Evolutionary conservation across 495 filamentous ascomycete genomes (phyloP), one percentile per base, ranked within the genome.

Genomic region (Tetracladium marchalianum): DNA sequence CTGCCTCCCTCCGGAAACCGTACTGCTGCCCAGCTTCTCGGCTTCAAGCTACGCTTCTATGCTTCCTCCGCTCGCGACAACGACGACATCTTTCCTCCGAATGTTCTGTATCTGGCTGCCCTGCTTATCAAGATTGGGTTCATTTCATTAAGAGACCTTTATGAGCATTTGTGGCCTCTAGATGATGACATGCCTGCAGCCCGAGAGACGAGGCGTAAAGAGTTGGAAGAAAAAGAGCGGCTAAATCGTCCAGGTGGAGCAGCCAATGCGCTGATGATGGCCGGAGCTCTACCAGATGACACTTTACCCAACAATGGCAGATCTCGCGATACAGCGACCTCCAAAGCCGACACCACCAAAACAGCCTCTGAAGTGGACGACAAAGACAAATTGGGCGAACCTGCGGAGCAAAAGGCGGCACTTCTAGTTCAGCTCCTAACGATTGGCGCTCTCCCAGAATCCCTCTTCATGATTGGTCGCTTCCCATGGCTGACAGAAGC

Each of bases 1-100:
- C 62, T 89, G 13, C 89, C 89, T 12, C 86, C 90, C 1, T 67
- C 75, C 37, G 93, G 93, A 38, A 99, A 95, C 56, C 76, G 80
- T 35, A 81, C 90, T 45, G 93, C 93, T 1, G 93, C 93, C 10
- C 90, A 96, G 59, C 73, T 99, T 22, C 78, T 99, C 19, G 93
- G 93, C 7, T 97, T 99, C 73, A 99, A 99, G 61, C 77, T 99
- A 39, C 85, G 87, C 24, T 96, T 95, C 66, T 99, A 99, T 58
- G 72, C 77, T 24, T 85, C 84, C 6, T 69, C 76, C 7, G 86
- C 85, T 31, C 76, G 87, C 31, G 70, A 77, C 35, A 65, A 74
- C 11, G 59, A 64, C 4, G 89, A 93, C 52, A 65, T 73, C 10
- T 68, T 96, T 5, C 90, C 93, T 0, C 81, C 89, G 37, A 97